Conservation (phyloP, 192 early-diverging fungal genomes). For the Spizellomyces sp. region DNA sequence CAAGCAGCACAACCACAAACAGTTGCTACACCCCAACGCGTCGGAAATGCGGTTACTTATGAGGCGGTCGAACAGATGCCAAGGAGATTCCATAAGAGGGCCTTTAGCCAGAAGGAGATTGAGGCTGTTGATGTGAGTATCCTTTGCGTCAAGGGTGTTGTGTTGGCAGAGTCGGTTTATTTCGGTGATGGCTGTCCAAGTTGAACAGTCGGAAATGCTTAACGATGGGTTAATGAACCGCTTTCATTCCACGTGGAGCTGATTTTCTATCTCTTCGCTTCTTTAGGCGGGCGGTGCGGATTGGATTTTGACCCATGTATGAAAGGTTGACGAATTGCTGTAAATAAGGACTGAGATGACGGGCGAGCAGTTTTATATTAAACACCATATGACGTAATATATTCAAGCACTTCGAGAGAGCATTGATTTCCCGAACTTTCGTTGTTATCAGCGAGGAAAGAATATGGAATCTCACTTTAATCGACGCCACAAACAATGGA, state of each 20-base stretch:
- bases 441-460: no score
- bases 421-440: no score
- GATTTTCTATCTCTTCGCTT: not conserved
- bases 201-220: no score
- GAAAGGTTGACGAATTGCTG: not conserved
- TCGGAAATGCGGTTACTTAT: not conserved
- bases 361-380: no score
- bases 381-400: no score
- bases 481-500: no score
- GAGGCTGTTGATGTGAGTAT: slow-evolving; percentile 4
- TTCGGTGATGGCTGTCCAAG: not conserved
- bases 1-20: not conserved
- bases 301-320: not conserved
- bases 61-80: not conserved
- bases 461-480: no score
- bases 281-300: slow-evolving; percentile 5
- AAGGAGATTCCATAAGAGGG: not conserved
- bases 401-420: no score
- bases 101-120: not conserved
- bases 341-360: no score
- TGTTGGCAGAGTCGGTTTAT: not conserved
- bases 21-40: not conserved
- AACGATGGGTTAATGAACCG: no score
- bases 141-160: not conserved
- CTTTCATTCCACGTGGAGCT: no score